Conservation (phyloP, 2,329 filamentous ascomycete species). For the Colletotrichum caudatum region DNA sequence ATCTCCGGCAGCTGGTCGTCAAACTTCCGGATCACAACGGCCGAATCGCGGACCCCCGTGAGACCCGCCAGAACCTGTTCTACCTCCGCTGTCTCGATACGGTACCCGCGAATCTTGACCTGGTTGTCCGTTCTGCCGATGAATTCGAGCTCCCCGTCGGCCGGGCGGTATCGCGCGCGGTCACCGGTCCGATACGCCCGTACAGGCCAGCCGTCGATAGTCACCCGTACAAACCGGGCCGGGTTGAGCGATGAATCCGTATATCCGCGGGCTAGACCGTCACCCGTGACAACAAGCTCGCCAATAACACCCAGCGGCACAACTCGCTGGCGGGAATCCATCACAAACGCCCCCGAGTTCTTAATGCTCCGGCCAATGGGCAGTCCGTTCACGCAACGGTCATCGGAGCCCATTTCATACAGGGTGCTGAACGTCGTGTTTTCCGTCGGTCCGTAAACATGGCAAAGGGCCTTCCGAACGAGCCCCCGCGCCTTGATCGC, state of each 20-base stretch:
- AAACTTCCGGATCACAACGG: conserved; percentile 36
- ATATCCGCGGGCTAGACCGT: conserved; percentile 46
- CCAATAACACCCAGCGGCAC: conserved; percentile 47
- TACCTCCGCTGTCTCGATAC: conserved; percentile 48
- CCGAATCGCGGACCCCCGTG: conserved; percentile 42
- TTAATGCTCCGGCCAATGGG: conserved; percentile 43
- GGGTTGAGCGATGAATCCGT: conserved; percentile 32
- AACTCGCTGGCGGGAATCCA: conserved; percentile 44
- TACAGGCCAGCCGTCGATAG: conserved; percentile 1
- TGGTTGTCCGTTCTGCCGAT: conserved; percentile 47
- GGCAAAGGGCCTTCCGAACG: not conserved
- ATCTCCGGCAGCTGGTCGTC: conserved; percentile 7
- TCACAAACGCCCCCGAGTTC: conserved; percentile 44
- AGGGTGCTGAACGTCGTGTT: conserved; percentile 26
- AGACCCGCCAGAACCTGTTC: conserved; percentile 43
- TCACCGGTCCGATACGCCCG: conserved; percentile 48
- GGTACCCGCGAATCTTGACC: conserved; percentile 49
- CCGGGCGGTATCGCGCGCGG: conserved; percentile 2
- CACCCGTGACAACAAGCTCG: conserved; percentile 48
- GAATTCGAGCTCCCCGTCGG: conserved; percentile 46
- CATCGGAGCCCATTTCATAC: not conserved
- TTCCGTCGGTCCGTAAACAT: conserved; percentile 43
- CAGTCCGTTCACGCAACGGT: conserved; percentile 36
- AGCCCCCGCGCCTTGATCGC: conserved; percentile 18
- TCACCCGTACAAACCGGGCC: conserved; percentile 41